Conservation (phyloP, 805 yeast genomes). For the Brettanomyces sp. region DNA sequence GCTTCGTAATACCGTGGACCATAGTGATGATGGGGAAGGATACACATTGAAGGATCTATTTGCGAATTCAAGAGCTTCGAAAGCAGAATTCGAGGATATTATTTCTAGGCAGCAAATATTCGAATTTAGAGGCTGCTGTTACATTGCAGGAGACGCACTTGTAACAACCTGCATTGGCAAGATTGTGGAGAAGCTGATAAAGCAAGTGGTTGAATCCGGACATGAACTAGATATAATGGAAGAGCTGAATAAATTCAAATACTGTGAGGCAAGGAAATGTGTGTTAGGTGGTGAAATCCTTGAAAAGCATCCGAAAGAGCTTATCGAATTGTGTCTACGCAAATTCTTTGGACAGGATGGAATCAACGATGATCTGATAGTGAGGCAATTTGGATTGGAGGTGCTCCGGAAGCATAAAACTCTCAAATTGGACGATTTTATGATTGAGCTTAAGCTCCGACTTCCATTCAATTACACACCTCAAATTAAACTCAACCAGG, state of each 20-base stretch:
- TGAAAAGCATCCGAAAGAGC: background rate
- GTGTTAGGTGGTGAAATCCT: background rate
- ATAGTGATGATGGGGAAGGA: background rate
- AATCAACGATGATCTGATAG: conserved; percentile 4
- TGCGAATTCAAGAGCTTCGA: conserved; percentile 3
- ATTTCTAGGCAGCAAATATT: background rate
- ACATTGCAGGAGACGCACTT: background rate
- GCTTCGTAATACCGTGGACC: background rate
- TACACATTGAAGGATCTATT: conserved; percentile 7
- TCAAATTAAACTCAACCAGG: conserved; percentile 47
- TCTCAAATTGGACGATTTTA: conserved; percentile 38
- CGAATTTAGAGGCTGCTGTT: conserved; percentile 1
- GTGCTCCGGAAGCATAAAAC: conserved; percentile 4
- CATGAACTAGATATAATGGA: conserved; percentile 5
- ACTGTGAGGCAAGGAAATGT: background rate
- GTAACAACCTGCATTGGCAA: conserved; percentile 2
- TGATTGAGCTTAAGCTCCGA: conserved; percentile 52
- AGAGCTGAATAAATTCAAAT: conserved; percentile 1
- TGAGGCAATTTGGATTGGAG: conserved; percentile 7
- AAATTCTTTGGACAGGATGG: background rate
- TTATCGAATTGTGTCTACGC: conserved; percentile 1
- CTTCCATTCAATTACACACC: conserved; percentile 47
- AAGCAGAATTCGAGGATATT: conserved; percentile 1
- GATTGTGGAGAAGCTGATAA: conserved; percentile 1
- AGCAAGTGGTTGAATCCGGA: background rate